Conservation (phyloP, 2,329 filamentous ascomycete genomes). For the Colletotrichum chrysophilum region DNA sequence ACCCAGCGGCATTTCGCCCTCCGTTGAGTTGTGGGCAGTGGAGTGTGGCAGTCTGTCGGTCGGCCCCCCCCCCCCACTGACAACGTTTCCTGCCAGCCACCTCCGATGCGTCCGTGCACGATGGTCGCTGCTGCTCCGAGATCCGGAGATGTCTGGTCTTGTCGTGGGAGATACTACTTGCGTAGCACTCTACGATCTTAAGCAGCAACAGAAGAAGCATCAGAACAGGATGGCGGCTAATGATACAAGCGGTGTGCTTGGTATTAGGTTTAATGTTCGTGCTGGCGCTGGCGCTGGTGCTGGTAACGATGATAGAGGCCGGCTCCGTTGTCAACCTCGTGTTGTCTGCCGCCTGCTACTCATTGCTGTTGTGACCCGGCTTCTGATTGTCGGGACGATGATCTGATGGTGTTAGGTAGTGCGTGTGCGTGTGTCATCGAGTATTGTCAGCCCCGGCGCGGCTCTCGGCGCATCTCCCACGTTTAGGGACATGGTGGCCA, state of each 20-base stretch:
- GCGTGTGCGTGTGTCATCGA: background rate
- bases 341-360: background rate
- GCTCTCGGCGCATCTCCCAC: slow-evolving; percentile 3
- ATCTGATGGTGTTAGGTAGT: background rate
- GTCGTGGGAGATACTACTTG: background rate
- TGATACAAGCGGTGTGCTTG: background rate
- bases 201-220: no score
- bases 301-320: background rate
- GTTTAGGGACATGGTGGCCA: background rate
- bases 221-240: background rate
- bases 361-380: background rate
- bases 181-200: no score
- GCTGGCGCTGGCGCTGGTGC: background rate
- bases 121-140: background rate
- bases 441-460: background rate
- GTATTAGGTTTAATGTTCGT: background rate
- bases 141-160: background rate
- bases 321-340: background rate
- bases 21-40: background rate
- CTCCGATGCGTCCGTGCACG: background rate
- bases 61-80: background rate
- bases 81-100: background rate
- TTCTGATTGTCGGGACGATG: background rate
- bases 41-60: background rate
- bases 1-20: background rate